Evolutionary conservation across 345 rosid species (phyloP).

Genomic region (Euclidium syriacum): DNA sequence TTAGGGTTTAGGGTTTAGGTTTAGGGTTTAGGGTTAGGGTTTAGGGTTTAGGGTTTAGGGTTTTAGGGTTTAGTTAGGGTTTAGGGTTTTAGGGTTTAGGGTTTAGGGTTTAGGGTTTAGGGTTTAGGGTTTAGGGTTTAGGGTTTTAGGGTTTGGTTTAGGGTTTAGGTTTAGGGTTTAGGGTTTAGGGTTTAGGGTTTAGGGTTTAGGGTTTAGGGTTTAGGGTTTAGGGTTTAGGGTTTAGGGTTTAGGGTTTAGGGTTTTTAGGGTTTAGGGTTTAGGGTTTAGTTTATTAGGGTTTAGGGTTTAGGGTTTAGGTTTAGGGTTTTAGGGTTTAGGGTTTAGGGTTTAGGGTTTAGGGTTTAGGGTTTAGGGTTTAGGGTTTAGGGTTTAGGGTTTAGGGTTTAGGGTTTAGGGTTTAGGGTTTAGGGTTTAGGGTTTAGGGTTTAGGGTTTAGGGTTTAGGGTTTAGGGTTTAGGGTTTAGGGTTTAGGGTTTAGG

Average conservation of each 20-base stretch:
- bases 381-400: constrained; percentile 21
- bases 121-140: constrained; percentile 22
- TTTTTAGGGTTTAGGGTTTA: constrained; percentile 8
- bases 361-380: constrained; percentile 27
- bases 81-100: constrained; percentile 21
- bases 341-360: constrained; percentile 10
- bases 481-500: too few relatives aligned
- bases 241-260: constrained; percentile 14
- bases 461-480: too few relatives aligned
- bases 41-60: constrained; percentile 17
- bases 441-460: too few relatives aligned
- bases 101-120: constrained; percentile 25
- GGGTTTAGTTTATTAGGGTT: constrained; percentile 22
- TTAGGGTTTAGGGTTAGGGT: constrained; percentile 26
- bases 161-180: constrained; percentile 20
- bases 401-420: constrained; percentile 17
- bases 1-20: constrained; percentile 20
- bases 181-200: constrained; percentile 16
- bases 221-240: constrained; percentile 19
- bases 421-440: constrained; percentile 18
- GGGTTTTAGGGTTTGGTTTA: constrained; percentile 23
- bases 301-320: constrained; percentile 23
- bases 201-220: constrained; percentile 21
- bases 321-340: constrained; percentile 25
- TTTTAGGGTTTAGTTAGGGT: constrained; percentile 21